Evolutionary conservation across 2,329 filamentous ascomycete species (phyloP).

Genomic region (Arachnomyces sp.): DNA sequence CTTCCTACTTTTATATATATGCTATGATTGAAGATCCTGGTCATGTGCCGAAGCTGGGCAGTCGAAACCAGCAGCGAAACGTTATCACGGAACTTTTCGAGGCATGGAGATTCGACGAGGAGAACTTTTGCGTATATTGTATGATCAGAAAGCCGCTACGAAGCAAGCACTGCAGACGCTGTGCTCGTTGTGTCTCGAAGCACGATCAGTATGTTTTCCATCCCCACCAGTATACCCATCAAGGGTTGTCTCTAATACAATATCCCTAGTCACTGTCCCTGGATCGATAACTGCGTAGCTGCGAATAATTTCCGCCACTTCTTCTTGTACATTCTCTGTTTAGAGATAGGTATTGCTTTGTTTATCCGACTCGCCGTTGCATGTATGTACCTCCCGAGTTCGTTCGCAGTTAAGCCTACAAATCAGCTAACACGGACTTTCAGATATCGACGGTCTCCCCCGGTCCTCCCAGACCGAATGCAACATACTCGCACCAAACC

Average conservation of each 20-base stretch:
- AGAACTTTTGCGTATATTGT: conserved; percentile 88
- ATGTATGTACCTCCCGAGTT: conserved; percentile 47
- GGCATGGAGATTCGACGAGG: conserved; percentile 83
- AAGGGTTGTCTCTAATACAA: conserved; percentile 7
- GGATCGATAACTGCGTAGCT: conserved; percentile 94
- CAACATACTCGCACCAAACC: conserved; percentile 62
- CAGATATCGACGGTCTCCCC: conserved; percentile 58
- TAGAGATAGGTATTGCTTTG: conserved; percentile 66
- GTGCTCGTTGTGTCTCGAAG: conserved; percentile 86
- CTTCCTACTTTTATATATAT: conserved; percentile 76
- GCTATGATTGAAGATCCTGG: conserved; percentile 87
- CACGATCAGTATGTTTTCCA: conserved; percentile 74
- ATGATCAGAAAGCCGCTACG: conserved; percentile 89
- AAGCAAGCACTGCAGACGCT: conserved; percentile 92
- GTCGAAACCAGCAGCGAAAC: conserved; percentile 80
- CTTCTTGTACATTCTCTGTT: conserved; percentile 73
- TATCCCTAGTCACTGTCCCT: conserved; percentile 75
- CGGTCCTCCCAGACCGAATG: conserved; percentile 50
- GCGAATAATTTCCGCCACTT: conserved; percentile 96
- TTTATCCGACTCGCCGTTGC: conserved; percentile 66
- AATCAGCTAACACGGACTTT: conserved; percentile 19
- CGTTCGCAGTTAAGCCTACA: conserved; percentile 8
- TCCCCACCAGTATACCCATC: neutral
- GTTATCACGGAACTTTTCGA: conserved; percentile 81
- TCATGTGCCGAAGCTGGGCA: conserved; percentile 82